A percentile compares a stretch with the other conserved stretches of the same genome.
These are phyloP conservation scores for Gracilaria gracilis DNA, from an alignment of 23 red algal species.

Conservation along the genomic window DNA sequence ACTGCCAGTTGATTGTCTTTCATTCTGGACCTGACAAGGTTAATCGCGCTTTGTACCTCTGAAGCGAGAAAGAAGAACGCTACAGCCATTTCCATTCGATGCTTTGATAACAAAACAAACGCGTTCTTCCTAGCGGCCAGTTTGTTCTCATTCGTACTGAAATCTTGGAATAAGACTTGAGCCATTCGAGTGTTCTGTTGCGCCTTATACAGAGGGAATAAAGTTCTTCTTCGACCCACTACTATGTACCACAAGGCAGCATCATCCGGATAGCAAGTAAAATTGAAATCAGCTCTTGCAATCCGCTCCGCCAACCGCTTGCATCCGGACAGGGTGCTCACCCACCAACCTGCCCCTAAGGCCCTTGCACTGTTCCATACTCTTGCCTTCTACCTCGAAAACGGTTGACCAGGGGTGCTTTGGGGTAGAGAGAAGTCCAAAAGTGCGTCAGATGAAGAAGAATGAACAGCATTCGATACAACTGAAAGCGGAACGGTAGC, in stretches of 20 bases:
- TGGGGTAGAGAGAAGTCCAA: slow-evolving; percentile 56
- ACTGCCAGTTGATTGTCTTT: slow-evolving; percentile 81
- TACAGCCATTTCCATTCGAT: slow-evolving; percentile 69
- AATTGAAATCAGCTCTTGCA: slow-evolving; percentile 57
- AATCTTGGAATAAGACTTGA: slow-evolving; percentile 68
- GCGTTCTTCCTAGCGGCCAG: slow-evolving; percentile 86
- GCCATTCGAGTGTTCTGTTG: slow-evolving; percentile 63
- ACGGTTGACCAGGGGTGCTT: not conserved
- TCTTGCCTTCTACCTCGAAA: not conserved
- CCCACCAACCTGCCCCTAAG: slow-evolving; percentile 81
- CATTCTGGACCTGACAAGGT: slow-evolving; percentile 43
- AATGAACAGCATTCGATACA: slow-evolving; percentile 74
- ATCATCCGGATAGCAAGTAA: slow-evolving; percentile 51
- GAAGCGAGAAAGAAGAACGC: slow-evolving; percentile 83
- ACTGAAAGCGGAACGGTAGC: slow-evolving; percentile 31
- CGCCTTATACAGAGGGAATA: slow-evolving; percentile 60
- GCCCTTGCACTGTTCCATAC: slow-evolving; percentile 53
- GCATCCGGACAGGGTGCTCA: slow-evolving; percentile 28
- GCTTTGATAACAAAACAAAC: slow-evolving; percentile 83
- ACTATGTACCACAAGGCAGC: slow-evolving; percentile 81
- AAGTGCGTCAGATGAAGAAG: slow-evolving; percentile 71
- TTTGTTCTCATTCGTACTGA: slow-evolving; percentile 43
- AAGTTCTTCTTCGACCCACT: slow-evolving; percentile 37
- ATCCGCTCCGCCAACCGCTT: slow-evolving; percentile 65
- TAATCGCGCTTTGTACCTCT: slow-evolving; percentile 63